Base-by-base conservation (phyloP, 1,139 yeast genomes). In the Blastobotrys persicus region DNA sequence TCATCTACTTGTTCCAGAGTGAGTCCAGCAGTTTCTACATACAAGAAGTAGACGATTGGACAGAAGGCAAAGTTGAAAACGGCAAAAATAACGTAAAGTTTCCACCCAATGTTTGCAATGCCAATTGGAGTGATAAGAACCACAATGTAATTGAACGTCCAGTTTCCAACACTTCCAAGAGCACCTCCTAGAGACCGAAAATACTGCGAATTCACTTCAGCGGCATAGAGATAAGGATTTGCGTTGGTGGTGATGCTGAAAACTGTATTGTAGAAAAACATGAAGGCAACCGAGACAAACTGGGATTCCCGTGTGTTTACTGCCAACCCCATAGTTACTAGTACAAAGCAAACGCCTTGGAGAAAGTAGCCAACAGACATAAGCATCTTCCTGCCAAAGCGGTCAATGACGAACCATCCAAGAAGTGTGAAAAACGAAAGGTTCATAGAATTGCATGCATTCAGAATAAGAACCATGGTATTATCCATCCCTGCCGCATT, bases 101-200 rank as follows among this genome's bases (percentile, higher is more conserved):
- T 72, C 77, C 78, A 76, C 39, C 72, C 65, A 47, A 74, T 68
- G 56, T 66, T 68, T 48, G 66, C 59, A 58, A 76, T 74, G 17
- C 78, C 74, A 46, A 70, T 60, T 38, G 78, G 78, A 20, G 77
- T 74, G 56, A 74, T 72, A 70, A 71, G 70, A 40, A 77, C 88
- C 69, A 83, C 81, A 18, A 78, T 79, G 68, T 83, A 84, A 69
- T 84, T 84, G 61, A 80, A 83, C 50, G 83, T 65, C 91, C 91
- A 85, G 68, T 84, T 85, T 42, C 86, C 75, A 12, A 88, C 84
- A 19, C 85, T 80, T 43, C 86, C 80, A 48, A 84, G 64, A 14
- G 89, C 81, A 55, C 83, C 82, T 4, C 88, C 84, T 67, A 80
- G 83, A 61, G 83, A 87, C 69, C 92, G 76, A 46, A 81, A 78